Evolutionary conservation across 2,329 filamentous ascomycete species (phyloP), one percentile per base, ranked within the genome.

Genomic region (Monosporascus ibericus): DNA sequence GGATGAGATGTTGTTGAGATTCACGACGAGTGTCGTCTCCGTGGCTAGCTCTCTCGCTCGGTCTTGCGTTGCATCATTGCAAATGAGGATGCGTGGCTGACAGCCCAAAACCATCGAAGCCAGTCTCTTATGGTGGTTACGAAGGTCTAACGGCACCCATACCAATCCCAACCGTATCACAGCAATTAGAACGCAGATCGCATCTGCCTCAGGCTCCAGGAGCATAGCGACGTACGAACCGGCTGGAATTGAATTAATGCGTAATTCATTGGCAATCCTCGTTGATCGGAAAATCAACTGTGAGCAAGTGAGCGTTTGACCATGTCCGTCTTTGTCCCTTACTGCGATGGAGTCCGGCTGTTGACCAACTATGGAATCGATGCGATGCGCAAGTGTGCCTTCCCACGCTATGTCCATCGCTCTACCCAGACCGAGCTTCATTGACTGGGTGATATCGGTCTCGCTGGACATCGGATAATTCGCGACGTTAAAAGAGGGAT

Each of bases 221-320:
- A 50, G 25, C 40, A 50, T 46, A 8, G 40, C 48, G 9, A 50
- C 42, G 22, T 18, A n/a, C 15, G 48, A 50, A 8, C 48, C 48
- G 7, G 6, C 18, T 3, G 17, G 25, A 3, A 44, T 18, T 3
- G 38, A 20, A 20, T 30, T 30, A 6, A 2, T 22, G 5, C 14
- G 36, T 18, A 50, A 36, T n/a, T 44, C 22, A 11, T 18, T 9
- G 20, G 39, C 17, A 50, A 25, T 50, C 17, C 18, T 14, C 11
- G 1, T 34, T 8, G 39, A 9, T n/a, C 48, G 11, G 7, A 2
- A 24, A 8, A 36, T 24, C 25, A 50, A 15, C 38, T 44, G 8
- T 6, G 14, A 15, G 15, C 46, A 50, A 8, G 39, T 50, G n/a
- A 50, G 25, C 5, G 36, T 11, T 15, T 22, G 38, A 17, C 25